A percentile compares a stretch with the other conserved stretches of the same genome.
phyloP scores from a whole-genome alignment of 2,329 filamentous ascomycete genomes.

The Polytolypa hystricis region DNA sequence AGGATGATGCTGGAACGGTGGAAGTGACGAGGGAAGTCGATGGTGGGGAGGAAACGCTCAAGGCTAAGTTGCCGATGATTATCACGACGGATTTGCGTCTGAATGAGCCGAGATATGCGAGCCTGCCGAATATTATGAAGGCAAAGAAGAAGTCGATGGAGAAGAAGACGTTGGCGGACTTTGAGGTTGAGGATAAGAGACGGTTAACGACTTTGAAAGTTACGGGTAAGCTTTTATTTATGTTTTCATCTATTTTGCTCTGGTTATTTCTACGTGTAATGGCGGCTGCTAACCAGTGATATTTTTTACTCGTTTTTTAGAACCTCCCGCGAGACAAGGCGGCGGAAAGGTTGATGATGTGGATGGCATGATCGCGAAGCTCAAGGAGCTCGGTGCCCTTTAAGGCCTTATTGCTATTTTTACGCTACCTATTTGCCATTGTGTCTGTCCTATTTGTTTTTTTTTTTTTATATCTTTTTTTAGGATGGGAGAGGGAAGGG shows the following conservation, averaged over 20 bases:
- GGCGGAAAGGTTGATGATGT: slow-evolving; percentile 97
- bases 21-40: slow-evolving; percentile 87
- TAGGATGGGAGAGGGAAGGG: too few relatives aligned
- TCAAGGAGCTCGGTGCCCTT: slow-evolving; percentile 92
- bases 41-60: slow-evolving; percentile 83
- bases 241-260: slow-evolving; percentile 2
- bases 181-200: slow-evolving; percentile 61
- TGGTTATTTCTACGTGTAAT: neutral
- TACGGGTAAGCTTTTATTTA: slow-evolving; percentile 46
- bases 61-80: slow-evolving; percentile 76
- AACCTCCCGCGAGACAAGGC: slow-evolving; percentile 77
- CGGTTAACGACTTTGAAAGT: slow-evolving; percentile 87
- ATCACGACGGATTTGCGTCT: slow-evolving; percentile 90
- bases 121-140: slow-evolving; percentile 98
- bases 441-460: too few relatives aligned
- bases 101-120: slow-evolving; percentile 92
- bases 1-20: slow-evolving; percentile 54
- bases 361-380: slow-evolving; percentile 80
- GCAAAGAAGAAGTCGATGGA: slow-evolving; percentile 99
- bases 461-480: too few relatives aligned
- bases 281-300: neutral
- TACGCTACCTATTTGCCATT: neutral
- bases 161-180: slow-evolving; percentile 78
- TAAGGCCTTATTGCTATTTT: slow-evolving; percentile 31
- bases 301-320: slow-evolving; percentile 33